Evolutionary conservation across 768 basidiomycete genomes (phyloP).

Genomic region (Porphyrellus cyaneotinctus): DNA sequence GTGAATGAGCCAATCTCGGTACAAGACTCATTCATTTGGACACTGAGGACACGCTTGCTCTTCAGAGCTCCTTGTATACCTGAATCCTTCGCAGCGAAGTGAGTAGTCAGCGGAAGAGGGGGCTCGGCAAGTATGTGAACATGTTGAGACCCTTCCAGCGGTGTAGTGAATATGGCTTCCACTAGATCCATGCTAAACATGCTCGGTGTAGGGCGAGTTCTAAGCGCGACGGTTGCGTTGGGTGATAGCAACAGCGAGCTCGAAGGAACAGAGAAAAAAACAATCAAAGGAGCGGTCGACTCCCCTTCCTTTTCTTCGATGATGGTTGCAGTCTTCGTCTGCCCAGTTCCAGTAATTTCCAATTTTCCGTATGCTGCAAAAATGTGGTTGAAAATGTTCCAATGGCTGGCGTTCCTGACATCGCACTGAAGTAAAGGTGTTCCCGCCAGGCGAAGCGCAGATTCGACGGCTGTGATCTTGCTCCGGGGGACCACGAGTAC

Average conservation of each 20-base stretch:
- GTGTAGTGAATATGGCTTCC: slow-evolving; percentile 21
- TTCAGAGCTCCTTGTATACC: slow-evolving; percentile 1
- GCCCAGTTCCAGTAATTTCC: slow-evolving; percentile 11
- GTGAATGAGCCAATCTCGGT: slow-evolving; percentile 18
- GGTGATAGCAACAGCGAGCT: slow-evolving; percentile 13
- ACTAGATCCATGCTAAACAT: not conserved
- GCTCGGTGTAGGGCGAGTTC: slow-evolving; percentile 17
- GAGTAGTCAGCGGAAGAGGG: slow-evolving; percentile 8
- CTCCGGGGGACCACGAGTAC: slow-evolving; percentile 32
- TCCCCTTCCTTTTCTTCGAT: slow-evolving; percentile 18
- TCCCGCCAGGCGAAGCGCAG: slow-evolving; percentile 17
- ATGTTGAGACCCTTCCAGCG: slow-evolving; percentile 13
- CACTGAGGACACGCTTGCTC: slow-evolving; percentile 12
- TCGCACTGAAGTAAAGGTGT: slow-evolving; percentile 28
- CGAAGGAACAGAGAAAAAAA: slow-evolving; percentile 23
- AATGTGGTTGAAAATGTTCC: slow-evolving; percentile 22
- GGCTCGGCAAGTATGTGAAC: slow-evolving; percentile 26
- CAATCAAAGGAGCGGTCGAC: slow-evolving; percentile 16
- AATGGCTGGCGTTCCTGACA: slow-evolving; percentile 7
- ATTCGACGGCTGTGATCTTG: slow-evolving; percentile 20
- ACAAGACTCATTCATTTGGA: slow-evolving; percentile 14
- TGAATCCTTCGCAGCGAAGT: slow-evolving; percentile 5
- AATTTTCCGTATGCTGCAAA: slow-evolving; percentile 21
- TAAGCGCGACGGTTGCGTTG: slow-evolving; percentile 16
- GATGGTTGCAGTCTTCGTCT: slow-evolving; percentile 18